A percentile compares a stretch with the other conserved stretches of the same genome.
phyloP scores from a whole-genome alignment of 257 asterid genomes.

The Plantago ovata region DNA sequence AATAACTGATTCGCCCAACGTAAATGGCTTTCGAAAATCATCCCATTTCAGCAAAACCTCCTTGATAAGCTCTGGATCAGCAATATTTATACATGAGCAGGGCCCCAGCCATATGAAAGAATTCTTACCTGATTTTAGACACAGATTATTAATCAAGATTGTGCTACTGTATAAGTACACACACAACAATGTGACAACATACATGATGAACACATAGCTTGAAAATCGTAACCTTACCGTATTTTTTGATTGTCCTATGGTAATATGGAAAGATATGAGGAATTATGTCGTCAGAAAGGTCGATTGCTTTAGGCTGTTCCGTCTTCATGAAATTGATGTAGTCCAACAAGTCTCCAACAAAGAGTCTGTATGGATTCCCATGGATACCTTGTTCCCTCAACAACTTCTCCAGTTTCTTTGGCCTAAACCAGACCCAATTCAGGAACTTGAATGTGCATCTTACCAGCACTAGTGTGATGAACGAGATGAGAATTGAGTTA shows the following conservation, averaged over 20 bases:
- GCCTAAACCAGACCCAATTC: conserved; percentile 24
- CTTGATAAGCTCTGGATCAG: conserved; percentile 20
- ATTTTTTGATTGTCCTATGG: conserved; percentile 19
- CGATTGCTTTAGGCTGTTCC: conserved; percentile 28
- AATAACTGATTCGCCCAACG: conserved; percentile 6
- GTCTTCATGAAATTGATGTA: conserved; percentile 14
- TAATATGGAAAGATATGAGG: conserved; percentile 36
- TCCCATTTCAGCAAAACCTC: conserved; percentile 19
- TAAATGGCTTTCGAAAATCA: conserved; percentile 15
- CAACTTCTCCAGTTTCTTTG: conserved; percentile 29
- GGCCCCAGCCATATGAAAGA: conserved; percentile 23
- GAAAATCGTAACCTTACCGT: too few relatives aligned
- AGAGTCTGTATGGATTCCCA: conserved; percentile 33
- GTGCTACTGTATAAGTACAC: too few relatives aligned
- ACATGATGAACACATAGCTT: too few relatives aligned
- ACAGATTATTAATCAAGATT: too few relatives aligned
- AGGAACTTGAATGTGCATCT: too few relatives aligned
- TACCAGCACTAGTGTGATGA: background rate
- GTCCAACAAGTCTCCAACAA: conserved; percentile 43
- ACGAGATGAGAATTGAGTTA: too few relatives aligned
- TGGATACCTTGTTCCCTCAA: conserved; percentile 38
- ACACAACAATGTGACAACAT: too few relatives aligned
- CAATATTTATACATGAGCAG: conserved; percentile 13
- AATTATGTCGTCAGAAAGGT: conserved; percentile 26
- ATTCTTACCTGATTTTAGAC: conserved; percentile 22